Evolutionary conservation across 176 grass and related monocot species (phyloP).

Genomic region (Musa acuminata): DNA sequence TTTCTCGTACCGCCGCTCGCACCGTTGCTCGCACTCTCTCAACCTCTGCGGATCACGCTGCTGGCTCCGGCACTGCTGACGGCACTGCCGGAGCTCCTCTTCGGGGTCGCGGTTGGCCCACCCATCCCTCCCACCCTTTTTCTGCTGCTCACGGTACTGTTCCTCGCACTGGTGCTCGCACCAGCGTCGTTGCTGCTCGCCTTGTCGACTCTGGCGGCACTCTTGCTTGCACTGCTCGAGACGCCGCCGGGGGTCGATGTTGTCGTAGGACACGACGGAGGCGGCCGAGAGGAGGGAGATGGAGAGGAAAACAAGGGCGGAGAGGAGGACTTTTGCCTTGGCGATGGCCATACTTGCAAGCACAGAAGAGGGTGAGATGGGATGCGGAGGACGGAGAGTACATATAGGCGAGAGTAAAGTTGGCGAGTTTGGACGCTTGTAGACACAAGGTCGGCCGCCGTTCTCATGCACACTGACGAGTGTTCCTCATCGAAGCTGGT

Average conservation of each 20-base stretch:
- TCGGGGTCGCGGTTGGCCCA: neutral
- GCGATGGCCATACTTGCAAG: neutral
- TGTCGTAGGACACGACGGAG: neutral
- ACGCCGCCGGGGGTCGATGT: neutral
- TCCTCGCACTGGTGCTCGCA: constrained; percentile 10
- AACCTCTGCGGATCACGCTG: neutral
- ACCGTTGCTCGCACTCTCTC: neutral
- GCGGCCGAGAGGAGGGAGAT: constrained; percentile 2
- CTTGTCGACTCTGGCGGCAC: neutral
- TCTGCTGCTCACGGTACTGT: neutral
- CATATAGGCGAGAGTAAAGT: neutral
- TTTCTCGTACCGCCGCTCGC: neutral
- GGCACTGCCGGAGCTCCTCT: constrained; percentile 2
- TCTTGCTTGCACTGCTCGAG: constrained; percentile 13
- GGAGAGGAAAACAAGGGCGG: neutral
- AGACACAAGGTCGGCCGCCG: neutral
- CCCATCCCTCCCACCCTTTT: neutral
- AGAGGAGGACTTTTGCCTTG: neutral
- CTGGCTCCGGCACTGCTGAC: neutral
- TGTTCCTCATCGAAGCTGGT: neutral
- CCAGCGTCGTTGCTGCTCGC: neutral
- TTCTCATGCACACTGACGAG: neutral
- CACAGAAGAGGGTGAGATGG: neutral
- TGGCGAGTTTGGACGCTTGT: neutral
- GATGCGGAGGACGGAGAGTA: neutral